Evolutionary conservation across 2,329 filamentous ascomycete genomes (phyloP).

Genomic region (Endoconidiophora polonica): DNA sequence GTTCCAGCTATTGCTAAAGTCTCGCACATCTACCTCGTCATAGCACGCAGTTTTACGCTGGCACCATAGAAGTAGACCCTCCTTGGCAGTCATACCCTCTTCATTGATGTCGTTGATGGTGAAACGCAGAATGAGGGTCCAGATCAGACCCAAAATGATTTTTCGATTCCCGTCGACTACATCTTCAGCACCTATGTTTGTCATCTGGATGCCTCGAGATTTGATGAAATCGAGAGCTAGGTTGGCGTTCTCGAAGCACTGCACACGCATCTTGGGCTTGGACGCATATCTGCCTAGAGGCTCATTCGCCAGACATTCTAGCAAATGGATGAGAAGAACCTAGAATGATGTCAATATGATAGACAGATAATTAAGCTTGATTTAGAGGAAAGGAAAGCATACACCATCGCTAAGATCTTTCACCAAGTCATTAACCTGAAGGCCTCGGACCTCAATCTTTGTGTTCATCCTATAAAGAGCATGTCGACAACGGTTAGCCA

Average conservation of each 20-base stretch:
- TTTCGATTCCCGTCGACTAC: slow-evolving; percentile 96
- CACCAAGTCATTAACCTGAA: slow-evolving; percentile 77
- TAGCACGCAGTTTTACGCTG: slow-evolving; percentile 98
- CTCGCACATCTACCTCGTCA: slow-evolving; percentile 84
- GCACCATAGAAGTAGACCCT: slow-evolving; percentile 89
- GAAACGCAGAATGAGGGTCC: slow-evolving; percentile 94
- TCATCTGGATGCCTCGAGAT: slow-evolving; percentile 82
- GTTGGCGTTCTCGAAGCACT: slow-evolving; percentile 97
- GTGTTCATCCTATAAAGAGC: slow-evolving; percentile 63
- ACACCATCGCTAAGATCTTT: slow-evolving; percentile 86
- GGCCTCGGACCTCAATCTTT: slow-evolving; percentile 62
- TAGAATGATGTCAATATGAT: slow-evolving; percentile 22
- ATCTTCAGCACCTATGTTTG: slow-evolving; percentile 95
- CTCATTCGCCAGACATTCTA: slow-evolving; percentile 89
- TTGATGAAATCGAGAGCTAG: slow-evolving; percentile 88
- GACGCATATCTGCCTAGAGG: slow-evolving; percentile 93
- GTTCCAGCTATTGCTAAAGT: slow-evolving; percentile 95
- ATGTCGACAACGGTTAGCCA: background rate
- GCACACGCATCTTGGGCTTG: slow-evolving; percentile 87
- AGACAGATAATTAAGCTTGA: background rate
- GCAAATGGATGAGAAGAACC: slow-evolving; percentile 90
- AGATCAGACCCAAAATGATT: slow-evolving; percentile 92
- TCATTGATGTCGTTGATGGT: slow-evolving; percentile 98
- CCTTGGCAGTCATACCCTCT: slow-evolving; percentile 94
- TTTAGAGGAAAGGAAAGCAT: slow-evolving; percentile 21